Conservation (phyloP, 768 basidiomycete species). For the Calvatia gigantea region DNA sequence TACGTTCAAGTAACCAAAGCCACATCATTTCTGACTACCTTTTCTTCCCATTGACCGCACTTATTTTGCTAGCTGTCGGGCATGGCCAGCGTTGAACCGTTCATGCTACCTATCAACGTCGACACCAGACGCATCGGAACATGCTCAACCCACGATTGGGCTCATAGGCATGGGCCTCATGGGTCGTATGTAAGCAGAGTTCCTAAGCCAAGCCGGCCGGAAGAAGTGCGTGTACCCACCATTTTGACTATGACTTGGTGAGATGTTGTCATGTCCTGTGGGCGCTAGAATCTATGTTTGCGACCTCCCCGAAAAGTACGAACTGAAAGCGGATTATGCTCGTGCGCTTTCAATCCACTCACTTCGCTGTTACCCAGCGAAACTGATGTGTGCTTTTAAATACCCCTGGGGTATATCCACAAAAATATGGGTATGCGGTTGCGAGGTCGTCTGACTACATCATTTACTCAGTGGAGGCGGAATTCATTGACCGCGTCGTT, state of each 20-base stretch:
- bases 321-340: conserved; percentile 58
- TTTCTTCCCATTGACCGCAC: background rate
- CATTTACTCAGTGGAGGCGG: conserved; percentile 94
- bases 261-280: conserved; percentile 4
- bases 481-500: conserved; percentile 81
- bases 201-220: conserved; percentile 81
- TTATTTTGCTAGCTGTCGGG: background rate
- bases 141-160: conserved; percentile 74
- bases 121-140: conserved; percentile 27
- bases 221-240: conserved; percentile 52
- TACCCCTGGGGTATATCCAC: conserved; percentile 57
- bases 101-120: conserved; percentile 24
- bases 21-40: background rate
- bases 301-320: conserved; percentile 74
- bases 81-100: background rate
- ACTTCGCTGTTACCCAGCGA: background rate
- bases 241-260: background rate
- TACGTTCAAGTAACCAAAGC: background rate
- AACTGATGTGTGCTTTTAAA: conserved; percentile 29
- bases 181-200: conserved; percentile 89
- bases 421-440: conserved; percentile 82
- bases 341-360: conserved; percentile 34
- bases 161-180: conserved; percentile 98
- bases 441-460: conserved; percentile 90
- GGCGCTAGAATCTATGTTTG: conserved; percentile 79